phyloP scores from a whole-genome alignment of 1,139 yeast genomes.

The Diutina siamensis region DNA sequence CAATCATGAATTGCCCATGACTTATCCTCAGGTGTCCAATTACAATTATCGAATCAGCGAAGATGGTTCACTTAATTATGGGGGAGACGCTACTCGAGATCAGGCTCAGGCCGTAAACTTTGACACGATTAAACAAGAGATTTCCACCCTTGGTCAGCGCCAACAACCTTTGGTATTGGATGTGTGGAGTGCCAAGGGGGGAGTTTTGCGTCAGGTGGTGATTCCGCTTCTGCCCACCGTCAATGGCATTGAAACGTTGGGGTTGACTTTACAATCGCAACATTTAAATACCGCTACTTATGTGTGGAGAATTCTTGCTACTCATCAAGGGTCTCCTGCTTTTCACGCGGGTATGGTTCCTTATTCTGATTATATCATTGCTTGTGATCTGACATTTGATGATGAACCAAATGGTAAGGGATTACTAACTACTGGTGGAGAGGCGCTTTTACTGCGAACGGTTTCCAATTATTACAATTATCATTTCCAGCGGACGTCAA shows the following conservation, averaged over 20 bases:
- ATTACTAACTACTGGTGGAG: slow-evolving; percentile 75
- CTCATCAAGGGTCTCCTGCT: slow-evolving; percentile 76
- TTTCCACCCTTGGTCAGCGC: slow-evolving; percentile 20
- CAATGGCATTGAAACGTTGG: slow-evolving; percentile 17
- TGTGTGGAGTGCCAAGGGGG: slow-evolving; percentile 90
- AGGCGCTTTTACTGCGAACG: slow-evolving; percentile 61
- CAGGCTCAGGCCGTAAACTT: slow-evolving; percentile 28
- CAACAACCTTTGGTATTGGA: slow-evolving; percentile 36
- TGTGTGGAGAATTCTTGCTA: slow-evolving; percentile 78
- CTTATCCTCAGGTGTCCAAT: slow-evolving; percentile 22
- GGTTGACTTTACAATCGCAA: slow-evolving; percentile 65
- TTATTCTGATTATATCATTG: slow-evolving; percentile 80
- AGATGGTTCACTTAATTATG: slow-evolving; percentile 33
- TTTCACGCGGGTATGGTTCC: slow-evolving; percentile 75
- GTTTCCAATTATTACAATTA: slow-evolving; percentile 45
- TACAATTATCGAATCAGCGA: slow-evolving; percentile 27
- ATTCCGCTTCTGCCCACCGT: slow-evolving; percentile 26
- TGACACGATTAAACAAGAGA: slow-evolving; percentile 24
- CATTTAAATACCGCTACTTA: slow-evolving; percentile 67
- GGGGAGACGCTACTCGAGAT: slow-evolving; percentile 23
- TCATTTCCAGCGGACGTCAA: slow-evolving; percentile 25
- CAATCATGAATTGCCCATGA: slow-evolving; percentile 58
- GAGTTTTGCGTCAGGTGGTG: slow-evolving; percentile 41
- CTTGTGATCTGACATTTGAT: slow-evolving; percentile 52
- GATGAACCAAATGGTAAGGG: slow-evolving; percentile 45